Conservation (phyloP, 2,329 filamentous ascomycete genomes). For the Lachnellula arida region DNA sequence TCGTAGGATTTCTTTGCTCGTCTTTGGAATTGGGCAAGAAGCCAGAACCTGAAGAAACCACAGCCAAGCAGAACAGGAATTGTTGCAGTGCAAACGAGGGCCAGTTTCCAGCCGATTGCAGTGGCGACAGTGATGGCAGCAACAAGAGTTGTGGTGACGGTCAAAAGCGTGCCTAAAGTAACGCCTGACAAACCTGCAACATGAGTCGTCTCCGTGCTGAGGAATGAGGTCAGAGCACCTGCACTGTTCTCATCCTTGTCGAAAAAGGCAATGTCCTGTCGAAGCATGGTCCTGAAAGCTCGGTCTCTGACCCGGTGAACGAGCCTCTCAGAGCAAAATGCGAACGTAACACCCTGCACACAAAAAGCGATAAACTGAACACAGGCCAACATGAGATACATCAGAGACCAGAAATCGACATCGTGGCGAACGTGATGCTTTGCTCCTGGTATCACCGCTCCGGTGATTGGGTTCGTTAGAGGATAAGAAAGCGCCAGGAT, state of each 20-base stretch:
- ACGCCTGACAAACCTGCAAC: conserved; percentile 82
- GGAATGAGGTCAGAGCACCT: conserved; percentile 81
- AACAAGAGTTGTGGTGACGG: conserved; percentile 74
- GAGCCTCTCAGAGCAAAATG: conserved; percentile 79
- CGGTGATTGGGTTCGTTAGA: conserved; percentile 42
- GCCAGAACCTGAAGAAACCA: conserved; percentile 84
- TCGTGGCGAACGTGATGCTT: conserved; percentile 52
- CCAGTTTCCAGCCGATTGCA: conserved; percentile 83
- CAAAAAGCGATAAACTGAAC: conserved; percentile 66
- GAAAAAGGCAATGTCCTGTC: conserved; percentile 91
- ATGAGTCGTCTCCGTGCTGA: conserved; percentile 86
- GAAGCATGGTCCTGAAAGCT: conserved; percentile 82
- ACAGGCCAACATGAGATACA: conserved; percentile 82
- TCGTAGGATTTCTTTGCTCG: conserved; percentile 78
- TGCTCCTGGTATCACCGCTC: conserved; percentile 33
- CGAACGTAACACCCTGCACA: conserved; percentile 69
- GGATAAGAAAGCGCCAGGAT: conserved; percentile 61
- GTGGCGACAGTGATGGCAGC: conserved; percentile 66
- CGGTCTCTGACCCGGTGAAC: conserved; percentile 76
- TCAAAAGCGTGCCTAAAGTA: conserved; percentile 80
- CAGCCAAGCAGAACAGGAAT: conserved; percentile 74
- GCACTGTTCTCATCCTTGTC: conserved; percentile 85
- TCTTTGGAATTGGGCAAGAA: conserved; percentile 72
- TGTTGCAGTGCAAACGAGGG: conserved; percentile 73
- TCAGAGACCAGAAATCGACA: conserved; percentile 79